phyloP scores from a whole-genome alignment of 1,139 yeast species.

The Blastobotrys capitulatus region DNA sequence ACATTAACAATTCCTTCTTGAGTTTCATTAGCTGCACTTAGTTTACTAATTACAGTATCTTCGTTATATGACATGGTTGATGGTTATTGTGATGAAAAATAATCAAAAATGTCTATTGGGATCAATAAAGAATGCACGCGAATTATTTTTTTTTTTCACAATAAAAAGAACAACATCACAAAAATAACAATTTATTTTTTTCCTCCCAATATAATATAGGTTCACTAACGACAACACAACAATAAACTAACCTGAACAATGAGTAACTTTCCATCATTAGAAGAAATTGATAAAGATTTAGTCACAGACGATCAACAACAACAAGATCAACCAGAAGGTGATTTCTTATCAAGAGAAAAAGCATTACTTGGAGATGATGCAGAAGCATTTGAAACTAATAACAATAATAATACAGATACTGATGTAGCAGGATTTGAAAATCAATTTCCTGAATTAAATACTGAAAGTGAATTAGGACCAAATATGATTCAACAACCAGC shows the following conservation, averaged over 20 bases:
- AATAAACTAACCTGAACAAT: constrained; percentile 13
- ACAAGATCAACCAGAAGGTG: constrained; percentile 36
- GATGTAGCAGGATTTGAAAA: constrained; percentile 40
- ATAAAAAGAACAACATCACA: neutral
- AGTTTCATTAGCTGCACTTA: constrained; percentile 61
- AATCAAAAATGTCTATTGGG: neutral
- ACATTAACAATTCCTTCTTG: constrained; percentile 80
- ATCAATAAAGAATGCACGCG: neutral
- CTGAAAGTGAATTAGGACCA: constrained; percentile 15
- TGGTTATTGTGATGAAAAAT: neutral
- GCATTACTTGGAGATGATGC: constrained; percentile 72
- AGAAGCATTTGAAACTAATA: constrained; percentile 54
- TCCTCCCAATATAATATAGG: too few relatives aligned
- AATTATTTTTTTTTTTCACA: too few relatives aligned
- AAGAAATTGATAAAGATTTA: constrained; percentile 39
- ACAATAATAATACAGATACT: constrained; percentile 43
- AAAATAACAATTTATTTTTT: too few relatives aligned
- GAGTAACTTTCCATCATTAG: constrained; percentile 82
- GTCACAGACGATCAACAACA: constrained; percentile 11
- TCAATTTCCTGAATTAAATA: constrained; percentile 29
- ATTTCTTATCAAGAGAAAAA: constrained; percentile 79
- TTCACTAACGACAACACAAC: neutral
- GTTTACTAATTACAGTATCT: constrained; percentile 50
- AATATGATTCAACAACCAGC: constrained; percentile 29
- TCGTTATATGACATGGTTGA: constrained; percentile 49